Base-by-base conservation (phyloP, 148 eudicot species). In the Rhododendron simsii region DNA sequence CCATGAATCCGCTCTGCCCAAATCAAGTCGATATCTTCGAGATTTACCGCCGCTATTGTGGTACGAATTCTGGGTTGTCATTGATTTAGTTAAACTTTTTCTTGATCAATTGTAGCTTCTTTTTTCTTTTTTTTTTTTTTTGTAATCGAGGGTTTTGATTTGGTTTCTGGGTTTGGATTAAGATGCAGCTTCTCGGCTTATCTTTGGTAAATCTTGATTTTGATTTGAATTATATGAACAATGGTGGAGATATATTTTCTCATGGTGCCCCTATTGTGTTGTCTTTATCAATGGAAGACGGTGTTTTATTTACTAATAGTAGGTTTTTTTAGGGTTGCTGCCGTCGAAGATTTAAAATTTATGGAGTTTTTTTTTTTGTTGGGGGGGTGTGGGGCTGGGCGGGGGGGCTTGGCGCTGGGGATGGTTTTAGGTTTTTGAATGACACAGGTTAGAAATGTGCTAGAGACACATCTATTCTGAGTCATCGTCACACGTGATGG, bases 1-100 rank as follows among this genome's bases (percentile, higher is more conserved):
- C 78, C 50, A 91, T 91, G 92, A 90, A 86, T 30, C 76, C 78
- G 15, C 63, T 57, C 11, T 63, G 21, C 48, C 9, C 83, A 5
- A 81, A 78, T 82, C 83, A 75, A 44, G 77, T 91, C 77, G 90
- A 91, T 37, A 85, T 91, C 37, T 89, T 86, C 47, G 74, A 87
- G 53, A 89, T 87, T 65, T 91, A 91, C 85, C 84, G 89, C 12
- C 91, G 84, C 16, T 91, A 87, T 78, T 89, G 90, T 45, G 93
- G 93, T 91, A 82, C 80, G 35, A 55, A 23, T 41, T 20, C 4
- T 11, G 16, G 45, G 23, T 45, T 78, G 37, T 7, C 33, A 26
- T 67, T 75, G 44, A 41, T 81, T 81, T 86, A 4, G 12, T 82
- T 28, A 41, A 20, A 16, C 20, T 44, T 33, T 74, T 78, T 13